Base-by-base conservation (phyloP, 225 moss, liverwort and hornwort species). In the Ulota crispa region DNA sequence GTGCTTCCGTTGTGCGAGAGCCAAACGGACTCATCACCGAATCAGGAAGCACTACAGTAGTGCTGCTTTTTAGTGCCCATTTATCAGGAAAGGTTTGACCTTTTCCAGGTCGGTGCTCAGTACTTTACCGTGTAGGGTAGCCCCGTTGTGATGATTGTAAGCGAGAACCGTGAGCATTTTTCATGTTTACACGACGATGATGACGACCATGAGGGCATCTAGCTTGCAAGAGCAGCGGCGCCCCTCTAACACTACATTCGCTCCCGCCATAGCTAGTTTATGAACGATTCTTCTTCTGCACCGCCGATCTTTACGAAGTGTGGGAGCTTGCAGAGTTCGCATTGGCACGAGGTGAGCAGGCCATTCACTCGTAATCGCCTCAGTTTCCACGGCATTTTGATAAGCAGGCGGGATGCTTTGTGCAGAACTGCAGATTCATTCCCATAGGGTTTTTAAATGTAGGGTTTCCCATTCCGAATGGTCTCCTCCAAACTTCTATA, bases 281-380 rank as follows among this genome's bases (percentile, higher is more conserved):
- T 72, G 63, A 63, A 64, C 16, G 47, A 76, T 32, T 45, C 45
- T 28, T 39, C 52, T 63, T 0, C 14, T 65, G 23, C 27, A 63
- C 52, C 50, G 50, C 50, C 50, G 50, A 50, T 50, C 6, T 18
- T 13, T 21, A 10, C 27, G 2, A 32, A 65, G 64, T 64, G 64
- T 65, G 52, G 37, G 21, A 54, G 73, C 64, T 71, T 36, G 54
- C n/a, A 23, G 41, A 65, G 67, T 67, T 26, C n/a, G 56, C 72
- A 28, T 20, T 55, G 31, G 10, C 67, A 31, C 27, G 65, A 72
- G 81, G 76, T 80, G 59, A 57, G 77, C 77, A 72, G 19, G 24
- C 50, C 50, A 23, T 26, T 10, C 60, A 9, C 9, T 1, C 20
- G 2, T 13, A 47, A 41, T 15, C 19, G n/a, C 41, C 20, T 70